phyloP scores from a whole-genome alignment of 176 grass and related monocot species.

The Echinochloa phyllopogon region DNA sequence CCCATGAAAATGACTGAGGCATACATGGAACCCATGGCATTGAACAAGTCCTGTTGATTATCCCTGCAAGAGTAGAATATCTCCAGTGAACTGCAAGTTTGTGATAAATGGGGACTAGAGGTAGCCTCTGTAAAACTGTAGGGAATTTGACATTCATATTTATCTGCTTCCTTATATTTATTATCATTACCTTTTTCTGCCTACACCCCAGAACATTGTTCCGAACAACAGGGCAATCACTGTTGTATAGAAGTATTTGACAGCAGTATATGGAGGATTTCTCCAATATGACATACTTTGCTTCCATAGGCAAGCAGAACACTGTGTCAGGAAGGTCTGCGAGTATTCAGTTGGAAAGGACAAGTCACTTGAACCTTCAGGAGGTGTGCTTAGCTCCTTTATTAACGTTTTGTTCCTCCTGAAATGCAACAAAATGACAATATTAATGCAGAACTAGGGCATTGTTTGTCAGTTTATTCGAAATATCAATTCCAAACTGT shows the following conservation, averaged over 20 bases:
- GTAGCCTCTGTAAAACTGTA: neutral
- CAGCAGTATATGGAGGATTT: slow-evolving; percentile 88
- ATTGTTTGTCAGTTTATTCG: neutral
- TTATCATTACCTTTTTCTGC: slow-evolving; percentile 63
- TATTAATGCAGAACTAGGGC: slow-evolving; percentile 29
- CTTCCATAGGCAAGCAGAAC: slow-evolving; percentile 86
- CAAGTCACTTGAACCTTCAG: slow-evolving; percentile 67
- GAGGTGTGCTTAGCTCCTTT: slow-evolving; percentile 65
- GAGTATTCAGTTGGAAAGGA: slow-evolving; percentile 78
- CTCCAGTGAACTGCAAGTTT: slow-evolving; percentile 15
- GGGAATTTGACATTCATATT: neutral
- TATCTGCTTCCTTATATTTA: slow-evolving; percentile 11
- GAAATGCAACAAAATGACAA: slow-evolving; percentile 22
- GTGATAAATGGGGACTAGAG: neutral
- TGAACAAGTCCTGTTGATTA: slow-evolving; percentile 73
- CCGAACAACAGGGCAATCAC: slow-evolving; percentile 77
- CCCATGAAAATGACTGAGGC: slow-evolving; percentile 80
- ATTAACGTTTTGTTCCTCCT: slow-evolving; percentile 73
- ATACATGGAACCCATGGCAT: slow-evolving; percentile 95
- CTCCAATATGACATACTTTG: slow-evolving; percentile 89
- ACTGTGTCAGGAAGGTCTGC: slow-evolving; percentile 68
- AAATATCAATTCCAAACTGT: slow-evolving; percentile 7
- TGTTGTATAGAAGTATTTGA: slow-evolving; percentile 82
- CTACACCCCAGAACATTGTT: slow-evolving; percentile 84
- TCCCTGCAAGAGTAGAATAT: slow-evolving; percentile 52